Evolutionary conservation across 1,139 yeast species (phyloP), one percentile per base, ranked within the genome.

Genomic region (Blastobotrys capitulatus): DNA sequence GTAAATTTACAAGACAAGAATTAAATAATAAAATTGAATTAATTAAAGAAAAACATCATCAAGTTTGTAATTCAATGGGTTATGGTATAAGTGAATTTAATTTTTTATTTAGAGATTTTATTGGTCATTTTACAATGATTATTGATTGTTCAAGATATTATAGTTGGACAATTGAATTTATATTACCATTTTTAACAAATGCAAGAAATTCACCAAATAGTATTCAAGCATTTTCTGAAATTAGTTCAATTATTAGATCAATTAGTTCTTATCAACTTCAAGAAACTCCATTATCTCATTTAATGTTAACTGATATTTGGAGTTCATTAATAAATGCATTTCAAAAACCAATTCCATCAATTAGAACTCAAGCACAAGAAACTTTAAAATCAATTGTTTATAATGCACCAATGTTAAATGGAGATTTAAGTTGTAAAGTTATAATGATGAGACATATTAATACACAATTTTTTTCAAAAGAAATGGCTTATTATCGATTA

Each of bases 41-140:
- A 27, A 49, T 57, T 29, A 49, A 51, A 13, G 46, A 52, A 31
- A 58, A 58, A 46, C 54, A 54, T 15, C 47, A 49, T 10, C 39
- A 44, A 25, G 57, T 51, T 8, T 39, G 57, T 18, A 46, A 48
- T n/a, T 36, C 44, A 8, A 41, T 57, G 16, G 44, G 52, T 13
- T 47, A 39, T 4, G 55, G 56, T 42, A 31, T 38, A 7, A 20
- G 42, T 26, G 58, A 57, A 26, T 61, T 63, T 20, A 54, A 53
- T 16, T 61, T 55, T 48, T 48, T 57, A 35, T 62, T 61, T 48
- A 57, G 66, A n/a, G 66, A 63, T 48, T 62, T 62, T 42, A 56
- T 63, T 36, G 66, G 66, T 19, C 59, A 59, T 43, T 46, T 61
- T 42, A 45, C 52, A 13, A 47, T 54, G 31, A 50, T 63, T 12